phyloP scores from a whole-genome alignment of 495 filamentous ascomycete species.

The Penicillium verhagenii region DNA sequence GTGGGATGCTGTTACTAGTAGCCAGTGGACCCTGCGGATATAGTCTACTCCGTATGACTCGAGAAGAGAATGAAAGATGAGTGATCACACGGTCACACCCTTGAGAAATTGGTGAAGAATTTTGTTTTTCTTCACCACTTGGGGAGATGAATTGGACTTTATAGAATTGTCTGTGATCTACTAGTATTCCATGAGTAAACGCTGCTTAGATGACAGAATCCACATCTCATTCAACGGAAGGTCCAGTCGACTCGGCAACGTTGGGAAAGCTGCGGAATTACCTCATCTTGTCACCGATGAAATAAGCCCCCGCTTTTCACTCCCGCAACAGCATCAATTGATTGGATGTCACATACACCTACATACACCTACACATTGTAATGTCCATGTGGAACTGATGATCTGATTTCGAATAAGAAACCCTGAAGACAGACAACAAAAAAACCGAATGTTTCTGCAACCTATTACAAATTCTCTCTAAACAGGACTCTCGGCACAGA shows the following conservation, averaged over 20 bases:
- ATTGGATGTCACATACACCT: too few species aligned
- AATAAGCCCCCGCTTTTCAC: slow-evolving; percentile 1
- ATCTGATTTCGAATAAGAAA: slow-evolving; percentile 23
- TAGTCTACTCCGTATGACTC: background rate
- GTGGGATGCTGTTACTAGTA: background rate
- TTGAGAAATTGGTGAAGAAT: background rate
- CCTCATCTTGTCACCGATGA: background rate
- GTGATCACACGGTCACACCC: too few species aligned
- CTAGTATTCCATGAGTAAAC: too few species aligned
- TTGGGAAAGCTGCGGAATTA: background rate
- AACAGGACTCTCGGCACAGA: background rate
- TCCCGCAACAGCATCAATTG: slow-evolving; percentile 2
- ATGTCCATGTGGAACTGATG: background rate
- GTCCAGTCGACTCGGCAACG: slow-evolving; percentile 16
- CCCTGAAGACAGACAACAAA: too few species aligned
- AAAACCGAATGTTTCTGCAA: too few species aligned
- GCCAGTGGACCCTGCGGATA: background rate
- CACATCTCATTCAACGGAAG: background rate
- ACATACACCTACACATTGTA: too few species aligned
- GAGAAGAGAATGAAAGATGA: background rate
- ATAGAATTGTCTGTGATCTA: too few species aligned
- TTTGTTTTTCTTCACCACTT: too few species aligned
- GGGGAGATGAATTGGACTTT: background rate
- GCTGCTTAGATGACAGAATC: too few species aligned
- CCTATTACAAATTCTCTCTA: background rate